Conservation (phyloP, 345 rosid genomes). For the Physaria fendleri region DNA sequence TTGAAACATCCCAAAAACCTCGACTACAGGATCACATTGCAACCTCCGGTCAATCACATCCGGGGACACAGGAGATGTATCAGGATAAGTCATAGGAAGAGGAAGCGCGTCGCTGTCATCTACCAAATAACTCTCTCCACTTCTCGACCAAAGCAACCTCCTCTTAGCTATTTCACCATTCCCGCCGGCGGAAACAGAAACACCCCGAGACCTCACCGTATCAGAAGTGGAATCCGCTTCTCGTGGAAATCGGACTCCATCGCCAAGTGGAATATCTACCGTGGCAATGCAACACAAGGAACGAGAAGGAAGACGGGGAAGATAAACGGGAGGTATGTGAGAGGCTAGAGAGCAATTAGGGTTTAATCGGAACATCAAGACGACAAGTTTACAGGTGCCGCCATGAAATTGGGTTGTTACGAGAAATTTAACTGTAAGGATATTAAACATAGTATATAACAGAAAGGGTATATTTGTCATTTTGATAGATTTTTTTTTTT, state of each 20-base stretch:
- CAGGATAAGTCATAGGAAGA: slow-evolving; percentile 89
- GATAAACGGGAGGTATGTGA: slow-evolving; percentile 34
- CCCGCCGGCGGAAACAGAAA: slow-evolving; percentile 39
- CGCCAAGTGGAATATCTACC: slow-evolving; percentile 47
- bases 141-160: slow-evolving; percentile 73
- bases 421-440: too few species aligned
- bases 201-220: slow-evolving; percentile 41
- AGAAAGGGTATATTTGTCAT: too few species aligned
- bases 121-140: slow-evolving; percentile 69
- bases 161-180: slow-evolving; percentile 31
- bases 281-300: slow-evolving; percentile 60
- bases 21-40: slow-evolving; percentile 57
- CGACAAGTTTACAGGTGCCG: slow-evolving; percentile 26
- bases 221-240: slow-evolving; percentile 34
- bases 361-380: slow-evolving; percentile 51
- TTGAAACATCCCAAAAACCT: slow-evolving; percentile 38
- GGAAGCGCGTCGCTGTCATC: slow-evolving; percentile 73
- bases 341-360: slow-evolving; percentile 43
- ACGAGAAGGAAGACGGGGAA: slow-evolving; percentile 30
- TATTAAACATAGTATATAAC: too few species aligned
- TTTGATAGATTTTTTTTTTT: too few species aligned
- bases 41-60: slow-evolving; percentile 71
- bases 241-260: slow-evolving; percentile 41
- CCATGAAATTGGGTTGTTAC: slow-evolving; percentile 31
- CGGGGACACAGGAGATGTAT: slow-evolving; percentile 67